Conservation (phyloP, 345 rosid genomes). For the Populus euphratica region DNA sequence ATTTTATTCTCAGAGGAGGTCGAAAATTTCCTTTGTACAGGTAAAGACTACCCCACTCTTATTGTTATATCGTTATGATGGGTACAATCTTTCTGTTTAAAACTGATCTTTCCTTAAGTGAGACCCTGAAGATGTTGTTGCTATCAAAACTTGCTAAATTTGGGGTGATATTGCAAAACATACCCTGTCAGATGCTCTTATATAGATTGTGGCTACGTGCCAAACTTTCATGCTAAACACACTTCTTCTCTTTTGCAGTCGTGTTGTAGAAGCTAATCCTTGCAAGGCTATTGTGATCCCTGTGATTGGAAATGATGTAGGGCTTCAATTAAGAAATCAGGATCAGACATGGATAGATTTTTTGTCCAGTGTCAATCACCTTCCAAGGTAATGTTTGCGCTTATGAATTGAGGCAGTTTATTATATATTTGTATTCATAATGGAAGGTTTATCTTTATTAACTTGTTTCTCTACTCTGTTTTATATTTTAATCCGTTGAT, state of each 20-base stretch:
- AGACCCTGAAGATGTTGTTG: too few species aligned
- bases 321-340: not conserved
- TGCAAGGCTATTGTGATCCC: not conserved
- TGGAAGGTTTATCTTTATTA: not conserved
- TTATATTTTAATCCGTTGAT: not conserved
- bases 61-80: too few species aligned
- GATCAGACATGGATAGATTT: not conserved
- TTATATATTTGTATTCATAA: not conserved
- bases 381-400: not conserved
- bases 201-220: not conserved
- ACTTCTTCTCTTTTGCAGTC: not conserved
- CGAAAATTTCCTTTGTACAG: slow-evolving; percentile 77
- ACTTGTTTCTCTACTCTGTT: not conserved
- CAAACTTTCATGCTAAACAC: not conserved
- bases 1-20: slow-evolving; percentile 75
- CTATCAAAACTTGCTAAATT: too few species aligned
- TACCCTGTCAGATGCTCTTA: not conserved
- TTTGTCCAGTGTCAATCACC: not conserved
- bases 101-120: too few species aligned
- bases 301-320: not conserved
- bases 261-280: not conserved
- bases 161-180: too few species aligned
- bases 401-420: not conserved
- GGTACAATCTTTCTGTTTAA: too few species aligned
- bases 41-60: slow-evolving; percentile 26